Percentiles rank a stretch among this genome's conserved stretches.
Conservation (phyloP, 352 stramenopile species). For the Phytophthora chlamydospora region DNA sequence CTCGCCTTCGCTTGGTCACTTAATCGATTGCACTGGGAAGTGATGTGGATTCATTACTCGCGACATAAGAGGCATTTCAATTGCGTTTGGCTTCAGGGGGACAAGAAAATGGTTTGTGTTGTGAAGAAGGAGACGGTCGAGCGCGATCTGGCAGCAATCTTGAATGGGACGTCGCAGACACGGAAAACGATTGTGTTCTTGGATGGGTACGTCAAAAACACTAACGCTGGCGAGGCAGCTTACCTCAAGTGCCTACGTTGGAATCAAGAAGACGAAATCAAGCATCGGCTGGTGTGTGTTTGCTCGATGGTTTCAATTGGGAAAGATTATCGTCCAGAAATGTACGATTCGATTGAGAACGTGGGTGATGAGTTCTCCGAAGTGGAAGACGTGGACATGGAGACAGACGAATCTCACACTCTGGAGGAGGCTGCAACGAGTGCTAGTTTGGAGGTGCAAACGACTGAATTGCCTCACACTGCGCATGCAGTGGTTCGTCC, state of each 20-base stretch:
- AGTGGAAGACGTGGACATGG: background rate
- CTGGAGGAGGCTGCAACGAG: too few species aligned
- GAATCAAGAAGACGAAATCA: slow-evolving; percentile 6
- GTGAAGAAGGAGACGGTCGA: background rate
- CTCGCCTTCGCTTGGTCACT: slow-evolving; percentile 9
- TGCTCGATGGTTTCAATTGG: background rate
- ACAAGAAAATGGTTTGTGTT: slow-evolving; percentile 17
- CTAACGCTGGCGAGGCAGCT: slow-evolving; percentile 10
- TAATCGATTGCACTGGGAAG: slow-evolving; percentile 8
- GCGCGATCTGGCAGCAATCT: background rate
- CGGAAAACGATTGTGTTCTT: slow-evolving; percentile 16
- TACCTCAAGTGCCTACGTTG: slow-evolving; percentile 6
- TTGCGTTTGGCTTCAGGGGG: slow-evolving; percentile 13
- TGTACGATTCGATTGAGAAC: background rate
- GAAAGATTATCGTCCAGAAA: background rate
- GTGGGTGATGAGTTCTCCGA: background rate
- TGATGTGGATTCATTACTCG: slow-evolving; percentile 15
- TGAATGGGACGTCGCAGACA: slow-evolving; percentile 1
- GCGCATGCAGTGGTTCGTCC: too few species aligned
- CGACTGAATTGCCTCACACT: background rate
- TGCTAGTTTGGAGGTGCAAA: background rate
- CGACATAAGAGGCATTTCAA: slow-evolving; percentile 1
- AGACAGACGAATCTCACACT: background rate
- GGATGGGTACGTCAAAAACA: slow-evolving; percentile 12
- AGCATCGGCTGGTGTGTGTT: slow-evolving; percentile 5